Evolutionary conservation across 2,329 filamentous ascomycete species (phyloP), one percentile per base, ranked within the genome.

Genomic region (Waltergamsia citrina): DNA sequence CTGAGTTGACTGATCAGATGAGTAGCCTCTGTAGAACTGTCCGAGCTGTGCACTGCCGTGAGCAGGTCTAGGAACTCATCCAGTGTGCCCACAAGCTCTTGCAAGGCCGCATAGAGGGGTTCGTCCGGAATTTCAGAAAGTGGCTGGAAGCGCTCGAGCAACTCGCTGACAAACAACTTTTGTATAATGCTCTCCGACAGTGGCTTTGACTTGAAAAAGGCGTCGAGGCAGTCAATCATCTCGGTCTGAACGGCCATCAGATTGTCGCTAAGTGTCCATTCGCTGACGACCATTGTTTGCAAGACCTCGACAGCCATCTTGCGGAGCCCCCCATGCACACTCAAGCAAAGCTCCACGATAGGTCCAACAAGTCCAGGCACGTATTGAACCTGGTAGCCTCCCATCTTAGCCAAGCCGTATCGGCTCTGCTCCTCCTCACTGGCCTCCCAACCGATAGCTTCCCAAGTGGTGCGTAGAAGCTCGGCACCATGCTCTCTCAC

Each of bases 321-420:
- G 39, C 92, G 76, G 37, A 98, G 65, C 4, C 88, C 88, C 54
- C 94, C 86, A 45, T 98, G 92, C 4, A 96, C 87, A 51, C 90
- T 96, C 36, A 98, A 69, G 52, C 92, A 98, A 8, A 98, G 71
- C 56, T 93, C 86, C 17, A 96, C 84, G 33, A 96, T 92, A 1
- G 88, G 87, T 1, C 83, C 81, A 7, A 98, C 87, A 6, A 98
- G 70, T 10, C 83, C 80, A 6, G 93, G 92, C 20, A 98, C 92
- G 54, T 96, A 98, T 60, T 96, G 92, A 15, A 98, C 92, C 59
- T 98, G 92, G 51, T 95, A 98, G 2, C 92, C 92, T 38, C 92
- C 93, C 68, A 96, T 82, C 54, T 81, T 88, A 35, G 75, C 68
- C 36, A 96, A 63, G 1, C 82, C 82, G 49, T 88, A 96, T 18